Percentiles rank a stretch among this genome's conserved stretches.
Evolutionary conservation across 345 rosid genomes (phyloP).

Genomic region (Carallia pectinifolia): DNA sequence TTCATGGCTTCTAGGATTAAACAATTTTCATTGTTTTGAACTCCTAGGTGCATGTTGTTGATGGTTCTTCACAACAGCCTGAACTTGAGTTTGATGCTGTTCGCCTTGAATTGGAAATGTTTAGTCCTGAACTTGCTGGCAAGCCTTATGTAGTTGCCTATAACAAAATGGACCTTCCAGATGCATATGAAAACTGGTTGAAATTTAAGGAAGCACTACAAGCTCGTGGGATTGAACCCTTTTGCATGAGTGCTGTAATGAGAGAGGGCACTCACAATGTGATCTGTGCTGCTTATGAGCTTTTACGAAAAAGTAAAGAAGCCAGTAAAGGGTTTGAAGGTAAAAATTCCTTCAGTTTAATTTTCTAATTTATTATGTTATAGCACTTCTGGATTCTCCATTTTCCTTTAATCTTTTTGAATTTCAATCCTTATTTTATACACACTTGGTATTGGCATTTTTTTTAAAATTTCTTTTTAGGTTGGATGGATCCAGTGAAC

Average conservation of each 20-base stretch:
- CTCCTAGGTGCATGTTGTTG: conserved; percentile 78
- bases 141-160: conserved; percentile 80
- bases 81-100: conserved; percentile 89
- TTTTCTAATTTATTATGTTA: not conserved
- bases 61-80: conserved; percentile 82
- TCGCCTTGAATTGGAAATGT: conserved; percentile 89
- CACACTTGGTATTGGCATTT: conserved; percentile 11
- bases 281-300: conserved; percentile 60
- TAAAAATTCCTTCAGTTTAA: conserved; percentile 19
- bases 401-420: not conserved
- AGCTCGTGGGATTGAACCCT: conserved; percentile 64
- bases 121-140: conserved; percentile 78
- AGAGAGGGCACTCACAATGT: conserved; percentile 79
- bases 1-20: not conserved
- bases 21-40: conserved; percentile 8
- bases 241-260: conserved; percentile 84
- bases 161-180: conserved; percentile 94
- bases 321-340: conserved; percentile 56
- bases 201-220: conserved; percentile 59
- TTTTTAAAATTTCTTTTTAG: conserved; percentile 14
- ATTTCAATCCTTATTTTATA: not conserved
- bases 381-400: not conserved
- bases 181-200: conserved; percentile 73
- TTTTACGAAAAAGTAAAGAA: conserved; percentile 52
- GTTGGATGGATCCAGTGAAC: conserved; percentile 36